These are phyloP conservation scores for Bruguiera gymnorhiza DNA, from an alignment of 345 rosid genomes.

Conservation along the genomic window DNA sequence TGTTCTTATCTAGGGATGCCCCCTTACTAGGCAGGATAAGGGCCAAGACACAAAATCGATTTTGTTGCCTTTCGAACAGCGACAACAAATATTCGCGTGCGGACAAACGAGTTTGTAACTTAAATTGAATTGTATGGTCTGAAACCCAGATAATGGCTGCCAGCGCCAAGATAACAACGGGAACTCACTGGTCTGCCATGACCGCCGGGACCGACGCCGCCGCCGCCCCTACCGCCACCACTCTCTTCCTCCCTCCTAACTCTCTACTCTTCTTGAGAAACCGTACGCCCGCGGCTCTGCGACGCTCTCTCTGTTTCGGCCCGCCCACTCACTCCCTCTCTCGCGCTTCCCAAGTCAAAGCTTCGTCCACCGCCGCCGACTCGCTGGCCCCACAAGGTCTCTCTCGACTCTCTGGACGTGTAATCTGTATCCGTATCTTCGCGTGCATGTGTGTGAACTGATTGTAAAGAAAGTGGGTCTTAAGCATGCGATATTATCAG, in stretches of 20 bases:
- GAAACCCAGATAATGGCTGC: slow-evolving; percentile 35
- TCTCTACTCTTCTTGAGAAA: slow-evolving; percentile 45
- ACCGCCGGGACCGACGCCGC: slow-evolving; percentile 21
- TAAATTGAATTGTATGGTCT: slow-evolving; percentile 41
- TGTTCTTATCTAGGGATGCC: too few species aligned
- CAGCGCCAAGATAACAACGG: slow-evolving; percentile 30
- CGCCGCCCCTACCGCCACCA: slow-evolving; percentile 11
- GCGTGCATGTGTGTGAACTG: background rate
- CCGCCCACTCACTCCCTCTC: slow-evolving; percentile 35
- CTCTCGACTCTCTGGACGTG: background rate
- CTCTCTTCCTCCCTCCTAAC: slow-evolving; percentile 36
- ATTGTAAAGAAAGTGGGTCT: background rate
- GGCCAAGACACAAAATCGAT: too few species aligned
- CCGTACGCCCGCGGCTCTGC: slow-evolving; percentile 31
- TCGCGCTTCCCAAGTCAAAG: slow-evolving; percentile 55
- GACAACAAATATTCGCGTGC: too few species aligned
- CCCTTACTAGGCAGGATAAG: too few species aligned
- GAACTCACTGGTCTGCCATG: slow-evolving; percentile 26
- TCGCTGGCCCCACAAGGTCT: slow-evolving; percentile 46
- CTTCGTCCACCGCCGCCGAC: slow-evolving; percentile 39
- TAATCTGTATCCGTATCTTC: background rate
- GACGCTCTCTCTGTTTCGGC: slow-evolving; percentile 33
- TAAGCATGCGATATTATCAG: too few species aligned
- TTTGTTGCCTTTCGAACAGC: too few species aligned
- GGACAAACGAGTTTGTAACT: too few species aligned